These are phyloP conservation scores for Plasmodium ovale DNA, from an alignment of 169 alveolate species.

Conservation along the genomic window DNA sequence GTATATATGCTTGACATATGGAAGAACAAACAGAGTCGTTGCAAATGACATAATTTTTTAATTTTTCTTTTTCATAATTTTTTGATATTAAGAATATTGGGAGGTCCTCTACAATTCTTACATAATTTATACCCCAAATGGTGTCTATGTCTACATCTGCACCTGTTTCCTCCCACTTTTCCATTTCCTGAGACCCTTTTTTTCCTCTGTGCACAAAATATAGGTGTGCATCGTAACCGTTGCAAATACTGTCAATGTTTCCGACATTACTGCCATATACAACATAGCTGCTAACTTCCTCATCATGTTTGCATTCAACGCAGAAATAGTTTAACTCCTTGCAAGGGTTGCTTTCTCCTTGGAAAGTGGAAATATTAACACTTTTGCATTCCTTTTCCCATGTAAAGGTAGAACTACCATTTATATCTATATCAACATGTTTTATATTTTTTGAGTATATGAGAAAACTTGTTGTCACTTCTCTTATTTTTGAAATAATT, in stretches of 20 bases:
- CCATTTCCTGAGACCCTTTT: not conserved
- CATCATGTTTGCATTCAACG: constrained; percentile 7
- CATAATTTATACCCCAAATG: not conserved
- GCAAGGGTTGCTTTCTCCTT: not conserved
- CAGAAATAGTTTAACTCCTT: constrained; percentile 4
- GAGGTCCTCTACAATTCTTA: not conserved
- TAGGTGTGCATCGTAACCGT: not conserved
- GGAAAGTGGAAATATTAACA: constrained; percentile 8
- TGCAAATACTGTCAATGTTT: not conserved
- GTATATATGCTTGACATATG: constrained; percentile 22
- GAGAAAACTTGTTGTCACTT: constrained; percentile 17
- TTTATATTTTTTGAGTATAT: constrained; percentile 18
- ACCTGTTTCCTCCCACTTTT: constrained; percentile 6
- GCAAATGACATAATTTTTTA: constrained; percentile 6
- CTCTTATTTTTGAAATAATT: constrained; percentile 26
- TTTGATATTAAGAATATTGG: constrained; percentile 28
- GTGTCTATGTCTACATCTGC: not conserved
- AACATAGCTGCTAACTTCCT: not conserved
- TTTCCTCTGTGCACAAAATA: constrained; percentile 1
- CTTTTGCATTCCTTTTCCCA: constrained; percentile 3
- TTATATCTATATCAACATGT: constrained; percentile 19
- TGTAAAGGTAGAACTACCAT: constrained; percentile 5
- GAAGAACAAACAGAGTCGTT: not conserved
- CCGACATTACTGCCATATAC: constrained; percentile 3
- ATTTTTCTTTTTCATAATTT: not conserved